These are phyloP conservation scores for Heracleum sosnowskyi DNA, from an alignment of 129 eudicot species.

Conservation along the genomic window DNA sequence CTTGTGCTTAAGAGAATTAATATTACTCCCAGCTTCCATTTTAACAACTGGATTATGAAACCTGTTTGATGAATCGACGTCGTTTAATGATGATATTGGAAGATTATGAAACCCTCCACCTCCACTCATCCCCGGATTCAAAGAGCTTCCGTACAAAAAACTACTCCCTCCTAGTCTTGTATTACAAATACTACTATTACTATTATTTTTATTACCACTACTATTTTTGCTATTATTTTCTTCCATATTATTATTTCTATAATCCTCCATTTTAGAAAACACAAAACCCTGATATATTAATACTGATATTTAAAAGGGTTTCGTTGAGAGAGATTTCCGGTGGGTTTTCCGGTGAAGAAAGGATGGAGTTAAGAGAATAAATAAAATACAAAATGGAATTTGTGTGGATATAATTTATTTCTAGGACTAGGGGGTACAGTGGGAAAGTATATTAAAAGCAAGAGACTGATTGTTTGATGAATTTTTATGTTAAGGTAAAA, in stretches of 20 bases:
- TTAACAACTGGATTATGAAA: constrained; percentile 51
- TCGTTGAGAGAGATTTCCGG: background rate
- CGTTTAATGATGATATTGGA: constrained; percentile 17
- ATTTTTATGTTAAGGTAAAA: constrained; percentile 5
- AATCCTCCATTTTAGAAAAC: constrained; percentile 33
- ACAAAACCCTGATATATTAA: background rate
- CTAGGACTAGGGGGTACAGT: background rate
- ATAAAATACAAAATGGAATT: background rate
- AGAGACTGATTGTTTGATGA: constrained; percentile 1
- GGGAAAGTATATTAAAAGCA: background rate
- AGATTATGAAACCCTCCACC: background rate
- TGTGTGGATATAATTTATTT: background rate
- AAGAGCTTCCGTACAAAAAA: constrained; percentile 55
- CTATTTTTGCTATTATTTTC: background rate
- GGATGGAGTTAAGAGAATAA: constrained; percentile 3
- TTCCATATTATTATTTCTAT: background rate
- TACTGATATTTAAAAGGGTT: background rate
- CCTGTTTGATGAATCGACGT: background rate
- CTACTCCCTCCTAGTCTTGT: constrained; percentile 24
- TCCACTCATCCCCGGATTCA: constrained; percentile 6
- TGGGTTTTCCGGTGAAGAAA: background rate
- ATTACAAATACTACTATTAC: constrained; percentile 13
- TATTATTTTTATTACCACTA: constrained; percentile 43
- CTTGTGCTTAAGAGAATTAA: constrained; percentile 17
- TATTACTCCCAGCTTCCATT: constrained; percentile 52